Evolutionary conservation across 768 basidiomycete genomes (phyloP), one percentile per base, ranked within the genome.

Genomic region (Botryobasidium botryosum): DNA sequence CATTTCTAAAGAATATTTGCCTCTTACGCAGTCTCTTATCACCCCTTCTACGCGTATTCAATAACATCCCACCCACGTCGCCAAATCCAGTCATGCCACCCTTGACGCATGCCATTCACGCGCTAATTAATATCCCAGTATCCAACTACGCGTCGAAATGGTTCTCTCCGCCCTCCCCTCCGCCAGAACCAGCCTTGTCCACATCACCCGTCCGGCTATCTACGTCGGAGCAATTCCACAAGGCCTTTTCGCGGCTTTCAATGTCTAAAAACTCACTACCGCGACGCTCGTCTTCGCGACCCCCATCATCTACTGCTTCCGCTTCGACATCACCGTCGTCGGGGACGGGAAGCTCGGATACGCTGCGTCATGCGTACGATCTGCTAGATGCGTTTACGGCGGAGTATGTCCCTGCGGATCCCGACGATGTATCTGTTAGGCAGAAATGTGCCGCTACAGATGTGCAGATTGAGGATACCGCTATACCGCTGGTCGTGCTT

Each of bases 41-140:
- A 6, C 74, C 81, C 1, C 68, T 87, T 20, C 64, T 91, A 31
- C 72, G 75, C 25, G 68, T 75, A 4, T 82, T 88, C 59, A 68
- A 74, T 50, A 55, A 67, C n/a, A 68, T 82, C 20, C 75, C 80
- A 1, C 68, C 70, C 3, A 67, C 71, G 4, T 74, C 71, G 42
- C 69, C 70, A 7, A 66, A 65, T 3, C 86, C 85, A 2, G 64
- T 92, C 29, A 63, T 73, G 0, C 61, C 78, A 0, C 86, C 90
- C 0, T 61, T 94, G 27, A 77, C 82, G 1, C 81, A 92, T 49
- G 68, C 78, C 43, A 78, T 92, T 32, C 84, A 94, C 56, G 65
- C 74, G 7, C 69, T 94, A 36, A 82, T 91, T 48, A 72, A 69
- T 27, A 71, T 91, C 46, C 90, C 90, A 35, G 65, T 84, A 44